Evolutionary conservation across 2,329 filamentous ascomycete genomes (phyloP).

Genomic region (Phaeosphaeriaceae sp.): DNA sequence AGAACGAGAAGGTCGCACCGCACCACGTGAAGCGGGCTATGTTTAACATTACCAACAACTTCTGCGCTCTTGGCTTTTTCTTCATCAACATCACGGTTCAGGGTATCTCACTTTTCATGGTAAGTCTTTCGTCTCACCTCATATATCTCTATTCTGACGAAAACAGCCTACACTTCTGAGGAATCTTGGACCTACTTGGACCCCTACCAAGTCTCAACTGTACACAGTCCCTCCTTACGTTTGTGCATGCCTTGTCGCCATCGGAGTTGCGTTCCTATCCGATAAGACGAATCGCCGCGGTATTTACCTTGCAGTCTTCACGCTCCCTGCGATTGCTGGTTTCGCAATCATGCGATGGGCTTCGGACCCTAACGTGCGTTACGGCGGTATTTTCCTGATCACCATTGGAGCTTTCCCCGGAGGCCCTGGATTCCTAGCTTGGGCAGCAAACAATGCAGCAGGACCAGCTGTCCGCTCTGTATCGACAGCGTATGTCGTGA

Average conservation of each 20-base stretch:
- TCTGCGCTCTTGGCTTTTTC: constrained; percentile 66
- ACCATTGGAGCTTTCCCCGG: constrained; percentile 65
- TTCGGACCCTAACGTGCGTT: constrained; percentile 61
- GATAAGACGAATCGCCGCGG: constrained; percentile 49
- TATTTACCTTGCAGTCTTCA: constrained; percentile 46
- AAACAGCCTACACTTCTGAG: constrained; percentile 46
- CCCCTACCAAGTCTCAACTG: constrained; percentile 46
- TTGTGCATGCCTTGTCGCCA: constrained; percentile 45
- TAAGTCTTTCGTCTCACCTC: constrained; percentile 16
- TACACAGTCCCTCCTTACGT: constrained; percentile 50
- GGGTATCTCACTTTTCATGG: constrained; percentile 49
- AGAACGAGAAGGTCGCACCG: constrained; percentile 57
- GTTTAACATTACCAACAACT: constrained; percentile 65
- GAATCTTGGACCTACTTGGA: constrained; percentile 44
- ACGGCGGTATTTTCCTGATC: constrained; percentile 63
- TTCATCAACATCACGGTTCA: constrained; percentile 68
- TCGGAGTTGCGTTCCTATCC: constrained; percentile 44
- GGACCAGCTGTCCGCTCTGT: constrained; percentile 65
- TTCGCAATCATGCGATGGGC: constrained; percentile 64
- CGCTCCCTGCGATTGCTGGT: constrained; percentile 55
- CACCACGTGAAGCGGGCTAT: constrained; percentile 61
- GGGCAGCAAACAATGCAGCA: constrained; percentile 66
- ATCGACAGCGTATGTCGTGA: constrained; percentile 66
- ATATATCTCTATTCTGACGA: constrained; percentile 10
- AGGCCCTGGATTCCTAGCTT: constrained; percentile 64